Conservation (phyloP, 306 rosid genomes). For the Herpetospermum pedunculosum region DNA sequence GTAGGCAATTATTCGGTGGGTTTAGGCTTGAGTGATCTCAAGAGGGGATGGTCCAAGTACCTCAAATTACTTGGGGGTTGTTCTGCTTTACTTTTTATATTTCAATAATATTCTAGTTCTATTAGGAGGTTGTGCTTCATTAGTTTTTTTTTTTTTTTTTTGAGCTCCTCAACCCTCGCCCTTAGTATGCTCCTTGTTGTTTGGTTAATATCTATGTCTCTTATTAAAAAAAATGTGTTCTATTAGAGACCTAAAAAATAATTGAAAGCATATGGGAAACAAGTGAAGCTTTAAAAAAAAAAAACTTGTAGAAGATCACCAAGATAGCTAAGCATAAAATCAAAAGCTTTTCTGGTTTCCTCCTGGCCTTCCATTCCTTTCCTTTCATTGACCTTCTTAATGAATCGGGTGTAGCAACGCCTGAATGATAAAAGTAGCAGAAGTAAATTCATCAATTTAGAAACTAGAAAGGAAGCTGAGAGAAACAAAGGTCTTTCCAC, state of each 20-base stretch:
- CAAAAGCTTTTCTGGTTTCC: constrained; percentile 96
- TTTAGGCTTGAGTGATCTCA: background rate
- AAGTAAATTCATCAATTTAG: background rate
- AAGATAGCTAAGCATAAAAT: constrained; percentile 84
- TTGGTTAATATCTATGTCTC: no score
- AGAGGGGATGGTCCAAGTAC: background rate
- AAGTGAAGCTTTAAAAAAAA: background rate
- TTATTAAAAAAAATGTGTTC: no score
- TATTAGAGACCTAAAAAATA: background rate
- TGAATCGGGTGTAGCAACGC: constrained; percentile 90
- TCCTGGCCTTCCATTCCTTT: constrained; percentile 94
- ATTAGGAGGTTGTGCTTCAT: no score
- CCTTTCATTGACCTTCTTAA: constrained; percentile 73
- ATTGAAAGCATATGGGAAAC: background rate
- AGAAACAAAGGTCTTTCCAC: background rate
- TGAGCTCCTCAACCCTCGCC: no score
- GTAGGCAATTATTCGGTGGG: background rate
- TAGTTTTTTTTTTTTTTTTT: no score
- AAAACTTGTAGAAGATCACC: constrained; percentile 23
- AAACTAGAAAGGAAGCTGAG: background rate
- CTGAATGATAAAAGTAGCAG: constrained; percentile 30
- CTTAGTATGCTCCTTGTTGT: no score
- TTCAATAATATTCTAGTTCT: background rate
- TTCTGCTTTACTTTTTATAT: background rate
- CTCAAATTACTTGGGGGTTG: background rate